Conservation (phyloP, 176 grass and related monocot genomes). For the Elymus sibiricus region DNA sequence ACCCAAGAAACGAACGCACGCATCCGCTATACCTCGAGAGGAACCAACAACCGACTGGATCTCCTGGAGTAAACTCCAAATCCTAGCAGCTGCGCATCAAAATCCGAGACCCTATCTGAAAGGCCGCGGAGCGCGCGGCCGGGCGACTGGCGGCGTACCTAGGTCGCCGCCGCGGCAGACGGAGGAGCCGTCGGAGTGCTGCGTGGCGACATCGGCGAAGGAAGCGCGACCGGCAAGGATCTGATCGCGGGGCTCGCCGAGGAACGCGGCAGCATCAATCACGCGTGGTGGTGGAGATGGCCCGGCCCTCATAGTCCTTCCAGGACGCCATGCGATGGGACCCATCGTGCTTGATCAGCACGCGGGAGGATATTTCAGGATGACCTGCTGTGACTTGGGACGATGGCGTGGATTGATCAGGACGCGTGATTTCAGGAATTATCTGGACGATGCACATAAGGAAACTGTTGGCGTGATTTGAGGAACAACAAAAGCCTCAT, state of each 20-base stretch:
- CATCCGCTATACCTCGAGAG: background rate
- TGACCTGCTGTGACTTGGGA: too few relatives aligned
- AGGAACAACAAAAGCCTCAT: too few relatives aligned
- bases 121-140: too few relatives aligned
- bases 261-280: slow-evolving; percentile 37
- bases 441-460: too few relatives aligned
- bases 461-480: too few relatives aligned
- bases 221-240: slow-evolving; percentile 39
- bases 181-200: slow-evolving; percentile 68
- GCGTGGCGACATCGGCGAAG: slow-evolving; percentile 53
- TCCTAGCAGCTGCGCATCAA: background rate
- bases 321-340: slow-evolving; percentile 71
- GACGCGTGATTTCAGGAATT: too few relatives aligned
- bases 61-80: background rate
- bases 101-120: background rate
- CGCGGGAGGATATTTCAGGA: slow-evolving; percentile 26
- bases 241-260: slow-evolving; percentile 43
- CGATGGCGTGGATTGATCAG: too few relatives aligned
- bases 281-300: slow-evolving; percentile 43
- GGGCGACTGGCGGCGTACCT: background rate
- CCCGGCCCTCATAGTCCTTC: slow-evolving; percentile 59
- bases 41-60: background rate
- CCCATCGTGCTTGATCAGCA: slow-evolving; percentile 77
- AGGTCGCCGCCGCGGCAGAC: slow-evolving; percentile 66
- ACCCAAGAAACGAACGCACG: background rate